phyloP scores from a whole-genome alignment of 345 rosid genomes.

The Eucalyptus virginea region DNA sequence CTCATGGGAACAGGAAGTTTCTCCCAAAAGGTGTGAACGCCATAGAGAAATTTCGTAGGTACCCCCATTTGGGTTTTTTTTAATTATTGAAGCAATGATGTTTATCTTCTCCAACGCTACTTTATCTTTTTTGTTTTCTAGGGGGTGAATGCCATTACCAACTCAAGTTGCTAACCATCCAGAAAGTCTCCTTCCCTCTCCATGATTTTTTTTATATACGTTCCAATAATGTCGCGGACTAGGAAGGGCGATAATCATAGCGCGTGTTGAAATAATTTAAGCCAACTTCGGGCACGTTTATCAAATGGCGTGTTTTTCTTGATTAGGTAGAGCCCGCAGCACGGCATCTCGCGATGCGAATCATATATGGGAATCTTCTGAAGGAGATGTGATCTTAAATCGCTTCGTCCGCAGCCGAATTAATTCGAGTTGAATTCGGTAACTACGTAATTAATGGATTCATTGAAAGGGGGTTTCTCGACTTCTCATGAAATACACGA shows the following conservation, averaged over 20 bases:
- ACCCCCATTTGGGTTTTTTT: neutral
- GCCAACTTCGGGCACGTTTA: neutral
- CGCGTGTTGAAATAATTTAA: neutral
- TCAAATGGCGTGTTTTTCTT: rapidly evolving
- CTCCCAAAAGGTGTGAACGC: neutral
- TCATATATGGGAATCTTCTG: neutral
- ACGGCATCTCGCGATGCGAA: neutral
- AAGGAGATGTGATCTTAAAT: neutral
- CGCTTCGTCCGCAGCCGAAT: neutral
- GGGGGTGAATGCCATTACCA: neutral
- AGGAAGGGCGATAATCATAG: neutral
- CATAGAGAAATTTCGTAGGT: neutral
- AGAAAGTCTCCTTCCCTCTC: neutral
- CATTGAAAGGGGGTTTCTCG: neutral
- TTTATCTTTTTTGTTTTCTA: neutral
- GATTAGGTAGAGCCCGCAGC: neutral
- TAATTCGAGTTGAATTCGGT: neutral
- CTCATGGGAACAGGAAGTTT: neutral
- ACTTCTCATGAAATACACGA: neutral
- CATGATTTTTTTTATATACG: neutral
- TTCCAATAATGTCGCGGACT: neutral
- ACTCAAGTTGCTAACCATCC: neutral
- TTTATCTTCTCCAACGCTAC: neutral
- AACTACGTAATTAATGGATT: neutral
- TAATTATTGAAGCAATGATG: neutral